Conservation (phyloP, 768 basidiomycete genomes). For the Kwoniella botswanensis region DNA sequence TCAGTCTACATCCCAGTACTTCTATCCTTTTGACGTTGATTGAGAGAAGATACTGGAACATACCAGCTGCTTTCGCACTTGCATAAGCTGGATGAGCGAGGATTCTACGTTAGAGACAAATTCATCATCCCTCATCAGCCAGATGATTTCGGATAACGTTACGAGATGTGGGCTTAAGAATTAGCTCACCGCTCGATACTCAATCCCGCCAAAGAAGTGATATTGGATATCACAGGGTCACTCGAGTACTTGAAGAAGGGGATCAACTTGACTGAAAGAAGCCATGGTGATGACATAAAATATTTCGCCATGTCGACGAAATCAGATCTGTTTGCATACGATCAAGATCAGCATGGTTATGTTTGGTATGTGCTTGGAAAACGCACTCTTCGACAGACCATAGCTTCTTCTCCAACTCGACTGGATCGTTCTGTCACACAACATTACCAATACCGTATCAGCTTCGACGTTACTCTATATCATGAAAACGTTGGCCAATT, state of each 20-base stretch:
- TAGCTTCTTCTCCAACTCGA: constrained; percentile 43
- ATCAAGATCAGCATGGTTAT: no score
- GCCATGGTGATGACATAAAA: constrained; percentile 49
- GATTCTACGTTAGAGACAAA: no score
- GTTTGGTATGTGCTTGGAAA: no score
- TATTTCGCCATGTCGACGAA: constrained; percentile 40
- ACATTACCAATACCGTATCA: no score
- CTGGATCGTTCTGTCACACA: constrained; percentile 22
- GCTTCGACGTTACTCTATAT: no score
- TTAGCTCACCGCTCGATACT: constrained; percentile 32
- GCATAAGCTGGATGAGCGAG: constrained; percentile 47
- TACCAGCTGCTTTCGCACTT: constrained; percentile 45
- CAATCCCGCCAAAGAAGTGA: constrained; percentile 35
- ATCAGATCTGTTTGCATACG: constrained; percentile 20
- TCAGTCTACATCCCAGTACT: no score
- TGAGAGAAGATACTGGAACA: no score
- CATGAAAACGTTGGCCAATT: no score
- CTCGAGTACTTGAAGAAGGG: constrained; percentile 43
- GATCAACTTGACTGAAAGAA: constrained; percentile 45
- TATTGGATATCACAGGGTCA: constrained; percentile 42
- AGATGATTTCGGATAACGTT: no score
- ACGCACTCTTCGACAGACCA: constrained; percentile 49
- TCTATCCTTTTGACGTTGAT: no score
- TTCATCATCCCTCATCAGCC: no score
- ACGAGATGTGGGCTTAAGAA: no score